Evolutionary conservation across 352 stramenopile genomes (phyloP), one percentile per base, ranked within the genome.

Genomic region (Pythium plurisporium): DNA sequence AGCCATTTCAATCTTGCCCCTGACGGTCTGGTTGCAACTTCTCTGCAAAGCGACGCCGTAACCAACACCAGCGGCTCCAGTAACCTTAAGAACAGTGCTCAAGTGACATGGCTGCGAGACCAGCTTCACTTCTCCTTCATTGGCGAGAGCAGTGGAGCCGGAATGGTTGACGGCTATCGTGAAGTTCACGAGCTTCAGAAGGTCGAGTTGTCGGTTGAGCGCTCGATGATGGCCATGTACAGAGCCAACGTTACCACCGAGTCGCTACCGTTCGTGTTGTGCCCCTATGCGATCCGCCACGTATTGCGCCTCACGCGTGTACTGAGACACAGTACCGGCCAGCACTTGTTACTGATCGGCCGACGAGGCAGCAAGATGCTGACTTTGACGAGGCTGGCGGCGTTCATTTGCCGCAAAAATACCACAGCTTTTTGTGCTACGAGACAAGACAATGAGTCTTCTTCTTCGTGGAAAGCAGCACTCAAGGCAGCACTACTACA

Each of bases 221-320:
- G 72, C 11, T 85, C 64, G n/a, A 76, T 90, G 66, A 82, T 72
- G 56, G 49, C 61, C 5, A 87, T 86, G 72, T 62, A 81, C 51
- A 61, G 63, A 27, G 38, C 56, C 3, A 70, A 69, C 12, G 22
- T 65, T 1, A 42, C 33, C 3, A 56, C 62, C 5, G 73, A 82
- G 43, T 68, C 69, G 1, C 44, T 87, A 23, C 65, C 86, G 19
- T 49, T 88, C 19, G 50, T 86, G 37, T 25, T 88, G 1, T 88
- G 80, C n/a, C 62, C 58, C 0, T 73, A 79, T 40, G 65, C 85
- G 17, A 65, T 90, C 11, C 72, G 72, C 11, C 74, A 90, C 29
- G 59, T 93, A 1, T 56, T 91, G 29, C 66, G 76, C 0, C 49
- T 91, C 6, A 65, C 43, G 0, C 74, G 82, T 5, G 49, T 90